phyloP scores from a whole-genome alignment of 352 stramenopile genomes.

The Pythium insidiosum region DNA sequence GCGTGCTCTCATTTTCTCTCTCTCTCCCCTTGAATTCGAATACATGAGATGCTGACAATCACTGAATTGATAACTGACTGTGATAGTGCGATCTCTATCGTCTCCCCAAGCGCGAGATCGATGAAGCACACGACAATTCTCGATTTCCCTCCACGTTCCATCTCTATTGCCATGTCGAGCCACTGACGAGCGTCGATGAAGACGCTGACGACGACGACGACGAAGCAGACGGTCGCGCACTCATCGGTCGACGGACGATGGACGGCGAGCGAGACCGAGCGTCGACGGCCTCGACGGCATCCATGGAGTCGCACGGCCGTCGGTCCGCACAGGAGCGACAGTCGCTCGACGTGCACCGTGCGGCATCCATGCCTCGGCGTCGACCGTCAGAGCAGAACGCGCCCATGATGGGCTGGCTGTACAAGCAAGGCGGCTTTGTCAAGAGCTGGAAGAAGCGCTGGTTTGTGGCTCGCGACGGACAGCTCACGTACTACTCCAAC shows the following conservation, averaged over 20 bases:
- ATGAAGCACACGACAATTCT: constrained; percentile 21
- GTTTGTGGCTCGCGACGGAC: constrained; percentile 74
- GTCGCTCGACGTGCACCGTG: not conserved
- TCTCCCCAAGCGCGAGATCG: constrained; percentile 20
- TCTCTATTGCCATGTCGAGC: constrained; percentile 15
- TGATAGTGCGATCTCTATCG: constrained; percentile 15
- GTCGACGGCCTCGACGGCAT: not conserved
- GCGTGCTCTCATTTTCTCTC: not conserved
- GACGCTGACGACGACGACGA: not conserved
- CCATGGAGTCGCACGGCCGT: too few species aligned
- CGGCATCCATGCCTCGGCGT: not conserved
- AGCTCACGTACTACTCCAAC: constrained; percentile 71
- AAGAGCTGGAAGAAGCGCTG: constrained; percentile 84
- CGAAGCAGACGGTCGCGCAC: too few species aligned
- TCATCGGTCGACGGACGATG: not conserved
- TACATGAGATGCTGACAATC: too few species aligned
- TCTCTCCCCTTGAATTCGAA: too few species aligned
- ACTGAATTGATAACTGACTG: too few species aligned
- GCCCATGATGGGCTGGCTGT: constrained; percentile 64
- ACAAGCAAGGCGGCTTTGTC: constrained; percentile 74
- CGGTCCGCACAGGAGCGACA: not conserved
- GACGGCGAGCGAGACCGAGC: constrained; percentile 1
- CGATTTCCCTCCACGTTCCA: constrained; percentile 21
- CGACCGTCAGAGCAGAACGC: constrained; percentile 5
- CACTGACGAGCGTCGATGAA: constrained; percentile 3